phyloP scores from a whole-genome alignment of 352 stramenopile genomes.

The Globisporangium spinosum region DNA sequence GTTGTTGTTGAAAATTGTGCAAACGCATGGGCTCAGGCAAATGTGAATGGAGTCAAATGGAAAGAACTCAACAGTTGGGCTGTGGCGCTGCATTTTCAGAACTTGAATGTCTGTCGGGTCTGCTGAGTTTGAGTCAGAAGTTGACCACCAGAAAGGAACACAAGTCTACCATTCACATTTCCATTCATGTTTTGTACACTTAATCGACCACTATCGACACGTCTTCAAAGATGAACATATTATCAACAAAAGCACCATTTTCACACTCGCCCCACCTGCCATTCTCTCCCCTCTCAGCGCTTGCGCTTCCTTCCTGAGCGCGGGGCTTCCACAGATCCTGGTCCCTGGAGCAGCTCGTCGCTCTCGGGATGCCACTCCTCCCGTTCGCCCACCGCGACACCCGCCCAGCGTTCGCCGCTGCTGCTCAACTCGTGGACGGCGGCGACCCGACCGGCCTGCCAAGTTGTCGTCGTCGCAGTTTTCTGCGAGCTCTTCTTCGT shows the following conservation, averaged over 20 bases:
- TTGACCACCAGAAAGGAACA: no score
- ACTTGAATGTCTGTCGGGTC: not conserved
- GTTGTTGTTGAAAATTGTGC: slow-evolving; percentile 2
- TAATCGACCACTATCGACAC: not conserved
- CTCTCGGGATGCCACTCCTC: not conserved
- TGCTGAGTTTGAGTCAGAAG: not conserved
- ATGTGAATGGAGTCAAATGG: not conserved
- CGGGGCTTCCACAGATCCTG: not conserved
- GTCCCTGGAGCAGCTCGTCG: not conserved
- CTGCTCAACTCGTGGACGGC: not conserved
- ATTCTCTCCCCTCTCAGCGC: not conserved
- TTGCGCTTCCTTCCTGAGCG: not conserved
- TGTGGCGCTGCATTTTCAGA: not conserved
- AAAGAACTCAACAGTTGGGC: not conserved
- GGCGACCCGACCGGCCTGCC: not conserved
- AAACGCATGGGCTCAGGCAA: not conserved
- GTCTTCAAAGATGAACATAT: not conserved
- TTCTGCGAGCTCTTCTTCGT: not conserved
- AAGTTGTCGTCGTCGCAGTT: not conserved
- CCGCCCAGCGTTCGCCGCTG: not conserved
- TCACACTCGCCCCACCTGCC: not conserved
- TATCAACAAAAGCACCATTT: not conserved
- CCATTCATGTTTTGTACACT: not conserved
- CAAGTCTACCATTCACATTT: not conserved
- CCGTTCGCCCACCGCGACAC: not conserved